phyloP scores from a whole-genome alignment of 2,329 filamentous ascomycete species.

The Cladosporium sp. region DNA sequence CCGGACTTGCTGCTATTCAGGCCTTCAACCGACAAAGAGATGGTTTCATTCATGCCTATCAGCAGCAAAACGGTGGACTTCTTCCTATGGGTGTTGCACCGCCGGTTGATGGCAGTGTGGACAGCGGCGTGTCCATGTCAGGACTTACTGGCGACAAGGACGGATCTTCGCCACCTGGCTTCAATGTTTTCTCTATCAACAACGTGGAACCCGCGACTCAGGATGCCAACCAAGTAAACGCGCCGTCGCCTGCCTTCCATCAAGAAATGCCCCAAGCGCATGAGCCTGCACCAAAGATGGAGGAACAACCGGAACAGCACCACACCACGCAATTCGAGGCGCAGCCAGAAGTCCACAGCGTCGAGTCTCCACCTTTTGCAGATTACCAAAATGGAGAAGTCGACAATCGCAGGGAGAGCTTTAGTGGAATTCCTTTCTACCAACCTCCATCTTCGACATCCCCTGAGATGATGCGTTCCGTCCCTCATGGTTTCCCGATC shows the following conservation, averaged over 20 bases:
- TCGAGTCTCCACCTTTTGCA: conserved; percentile 13
- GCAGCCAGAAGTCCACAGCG: conserved; percentile 23
- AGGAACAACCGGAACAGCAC: not conserved
- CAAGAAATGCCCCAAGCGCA: conserved; percentile 7
- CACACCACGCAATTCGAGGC: not conserved
- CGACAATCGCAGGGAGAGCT: conserved; percentile 11
- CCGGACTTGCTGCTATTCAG: conserved; percentile 22
- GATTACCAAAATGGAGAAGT: conserved; percentile 5
- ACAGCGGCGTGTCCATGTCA: conserved; percentile 35
- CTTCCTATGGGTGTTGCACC: conserved; percentile 21
- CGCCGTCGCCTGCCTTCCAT: conserved; percentile 11
- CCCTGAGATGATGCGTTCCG: conserved; percentile 32
- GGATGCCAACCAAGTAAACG: conserved; percentile 7
- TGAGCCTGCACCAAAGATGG: not conserved
- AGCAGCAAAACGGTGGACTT: conserved; percentile 25
- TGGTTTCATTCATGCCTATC: conserved; percentile 25
- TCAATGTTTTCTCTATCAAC: conserved; percentile 7
- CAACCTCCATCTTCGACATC: conserved; percentile 34
- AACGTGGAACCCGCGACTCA: conserved; percentile 1
- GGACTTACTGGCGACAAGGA: conserved; percentile 27
- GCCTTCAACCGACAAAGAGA: conserved; percentile 23
- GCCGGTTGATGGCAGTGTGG: conserved; percentile 32
- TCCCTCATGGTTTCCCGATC: conserved; percentile 22
- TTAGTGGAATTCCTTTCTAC: conserved; percentile 30
- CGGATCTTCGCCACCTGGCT: conserved; percentile 16